Conservation (phyloP, 768 basidiomycete species). For the Lactarius hatsudake region DNA sequence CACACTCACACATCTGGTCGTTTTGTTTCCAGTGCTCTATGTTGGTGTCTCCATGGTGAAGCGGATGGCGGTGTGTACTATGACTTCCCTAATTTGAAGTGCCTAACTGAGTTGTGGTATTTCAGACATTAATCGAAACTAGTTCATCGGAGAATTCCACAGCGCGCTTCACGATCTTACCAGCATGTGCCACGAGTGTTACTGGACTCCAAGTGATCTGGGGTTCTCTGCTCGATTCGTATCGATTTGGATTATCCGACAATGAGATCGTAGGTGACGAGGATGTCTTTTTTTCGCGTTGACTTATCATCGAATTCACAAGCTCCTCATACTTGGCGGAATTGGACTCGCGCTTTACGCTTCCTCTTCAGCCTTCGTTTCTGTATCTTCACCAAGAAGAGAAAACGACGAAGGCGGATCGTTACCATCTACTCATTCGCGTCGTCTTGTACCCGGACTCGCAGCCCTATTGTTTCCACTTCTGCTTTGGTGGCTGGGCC, state of each 20-base stretch:
- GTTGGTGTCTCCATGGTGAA: constrained; percentile 48
- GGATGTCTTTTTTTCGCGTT: constrained; percentile 1
- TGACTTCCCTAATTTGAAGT: not conserved
- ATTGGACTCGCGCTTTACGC: constrained; percentile 23
- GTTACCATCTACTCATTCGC: not conserved
- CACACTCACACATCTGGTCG: constrained; percentile 51
- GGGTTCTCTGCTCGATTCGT: constrained; percentile 12
- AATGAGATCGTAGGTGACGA: constrained; percentile 25
- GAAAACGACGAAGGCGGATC: not conserved
- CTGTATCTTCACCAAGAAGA: not conserved
- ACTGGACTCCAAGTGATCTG: constrained; percentile 21
- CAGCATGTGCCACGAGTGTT: constrained; percentile 26
- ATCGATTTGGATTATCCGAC: constrained; percentile 23
- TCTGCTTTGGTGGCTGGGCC: constrained; percentile 35
- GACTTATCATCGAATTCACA: not conserved
- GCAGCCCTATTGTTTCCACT: constrained; percentile 38
- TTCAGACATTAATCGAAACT: constrained; percentile 20
- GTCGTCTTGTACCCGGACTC: constrained; percentile 28
- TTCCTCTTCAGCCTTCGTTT: not conserved
- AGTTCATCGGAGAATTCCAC: constrained; percentile 11
- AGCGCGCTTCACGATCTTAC: constrained; percentile 24
- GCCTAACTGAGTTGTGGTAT: not conserved
- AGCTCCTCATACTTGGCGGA: constrained; percentile 29
- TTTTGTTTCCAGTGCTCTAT: constrained; percentile 57
- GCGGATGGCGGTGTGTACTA: constrained; percentile 39